Evolutionary conservation across 2,329 filamentous ascomycete genomes (phyloP), one percentile per base, ranked within the genome.

Genomic region (Sporothrix phasma): DNA sequence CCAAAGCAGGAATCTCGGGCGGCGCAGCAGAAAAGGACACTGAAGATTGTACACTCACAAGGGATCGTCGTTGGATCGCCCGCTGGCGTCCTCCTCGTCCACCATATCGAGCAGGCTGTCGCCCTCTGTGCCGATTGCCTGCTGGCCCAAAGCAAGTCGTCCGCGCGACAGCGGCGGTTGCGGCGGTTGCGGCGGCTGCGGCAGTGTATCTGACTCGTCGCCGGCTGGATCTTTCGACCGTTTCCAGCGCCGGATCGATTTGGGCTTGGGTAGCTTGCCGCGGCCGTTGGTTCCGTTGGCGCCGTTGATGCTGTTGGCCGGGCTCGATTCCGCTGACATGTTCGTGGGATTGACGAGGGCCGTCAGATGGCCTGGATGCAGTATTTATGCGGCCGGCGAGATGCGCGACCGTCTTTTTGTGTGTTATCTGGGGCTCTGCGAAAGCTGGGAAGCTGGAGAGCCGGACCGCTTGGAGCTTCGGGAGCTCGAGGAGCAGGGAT

Each of bases 91-190:
- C 5, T 56, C 63, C 37, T 37, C 49, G 41, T 46, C 61, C 7
- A 37, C 61, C 39, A 56, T 46, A n/a, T 64, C 41, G 58, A 51
- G 46, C 63, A 51, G 63, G 53, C 61, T 46, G 62, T 63, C 53
- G 31, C 17, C 34, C 29, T 49, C 62, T 19, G 53, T 24, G 51
- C 51, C 31, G 11, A 53, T 49, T 22, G 54, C 45, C 39, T 59
- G 54, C 37, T 58, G 56, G 56, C 56, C 45, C 22, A 56, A 11
- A 13, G 31, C 22, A 5, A 19, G 37, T 10, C 51, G 51, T 6
- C 51, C 51, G n/a, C 51, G 51, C 31, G 56, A 46, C 17, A 17
- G 24, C 53, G 34, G 34, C 41, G 34, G 47, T 11, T 51, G 47
- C 51, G 51, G 51, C 47, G 26, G 26, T 11, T n/a, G n/a, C n/a